Conservation (phyloP, 345 rosid genomes). For the Rhizophora apiculata region DNA sequence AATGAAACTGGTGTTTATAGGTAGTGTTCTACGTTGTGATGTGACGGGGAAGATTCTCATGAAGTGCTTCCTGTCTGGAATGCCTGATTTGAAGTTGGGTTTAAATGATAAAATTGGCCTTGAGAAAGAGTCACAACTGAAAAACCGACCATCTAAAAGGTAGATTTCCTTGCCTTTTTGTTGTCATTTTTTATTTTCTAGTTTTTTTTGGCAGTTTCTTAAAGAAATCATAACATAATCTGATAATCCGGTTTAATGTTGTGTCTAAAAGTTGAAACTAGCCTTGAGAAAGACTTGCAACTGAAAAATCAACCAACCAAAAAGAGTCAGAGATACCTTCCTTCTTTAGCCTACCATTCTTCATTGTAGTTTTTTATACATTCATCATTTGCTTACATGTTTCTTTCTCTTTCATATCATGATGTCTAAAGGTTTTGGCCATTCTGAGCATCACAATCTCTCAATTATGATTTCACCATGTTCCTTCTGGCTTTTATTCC, state of each 20-base stretch:
- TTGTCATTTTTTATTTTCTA: neutral
- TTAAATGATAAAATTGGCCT: constrained; percentile 99
- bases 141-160: constrained; percentile 97
- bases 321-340: constrained; percentile 39
- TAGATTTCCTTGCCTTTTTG: constrained; percentile 21
- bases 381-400: neutral
- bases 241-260: constrained; percentile 53
- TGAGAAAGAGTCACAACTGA: constrained; percentile 94
- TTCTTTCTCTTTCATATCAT: too few relatives aligned
- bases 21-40: constrained; percentile 92
- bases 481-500: too few relatives aligned
- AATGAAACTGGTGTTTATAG: constrained; percentile 39
- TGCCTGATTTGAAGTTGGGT: constrained; percentile 99
- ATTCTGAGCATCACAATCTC: too few relatives aligned
- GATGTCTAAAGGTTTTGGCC: too few relatives aligned
- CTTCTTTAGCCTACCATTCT: neutral
- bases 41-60: constrained; percentile 94
- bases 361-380: neutral
- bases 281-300: constrained; percentile 94
- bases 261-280: constrained; percentile 96
- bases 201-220: neutral
- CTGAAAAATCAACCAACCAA: constrained; percentile 91
- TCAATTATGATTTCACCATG: too few relatives aligned
- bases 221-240: neutral
- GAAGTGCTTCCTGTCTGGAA: constrained; percentile 99